Evolutionary conservation across 768 basidiomycete species (phyloP).

Genomic region (Fomitopsis pulvina): DNA sequence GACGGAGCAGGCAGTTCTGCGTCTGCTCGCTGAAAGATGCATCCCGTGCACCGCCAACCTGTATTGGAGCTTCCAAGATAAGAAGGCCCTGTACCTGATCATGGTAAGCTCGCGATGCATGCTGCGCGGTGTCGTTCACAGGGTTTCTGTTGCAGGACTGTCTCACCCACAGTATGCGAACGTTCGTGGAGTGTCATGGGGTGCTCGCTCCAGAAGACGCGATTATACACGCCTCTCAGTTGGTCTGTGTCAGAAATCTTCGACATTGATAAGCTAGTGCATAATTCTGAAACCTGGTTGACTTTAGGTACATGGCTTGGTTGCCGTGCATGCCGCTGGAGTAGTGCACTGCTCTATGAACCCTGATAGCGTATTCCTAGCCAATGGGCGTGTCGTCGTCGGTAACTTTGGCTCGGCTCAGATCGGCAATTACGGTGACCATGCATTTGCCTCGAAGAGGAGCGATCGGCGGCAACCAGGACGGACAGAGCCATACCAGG

Average conservation of each 20-base stretch:
- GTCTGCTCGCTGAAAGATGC: slow-evolving; percentile 27
- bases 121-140: too few relatives aligned
- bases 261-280: not conserved
- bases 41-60: slow-evolving; percentile 34
- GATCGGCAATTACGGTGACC: slow-evolving; percentile 7
- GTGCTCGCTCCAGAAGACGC: slow-evolving; percentile 29
- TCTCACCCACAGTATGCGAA: slow-evolving; percentile 8
- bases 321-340: slow-evolving; percentile 35
- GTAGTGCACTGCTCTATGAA: slow-evolving; percentile 42
- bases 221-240: slow-evolving; percentile 40
- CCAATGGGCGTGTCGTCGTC: slow-evolving; percentile 40
- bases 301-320: slow-evolving; percentile 33
- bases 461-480: slow-evolving; percentile 2
- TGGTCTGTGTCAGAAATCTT: slow-evolving; percentile 29
- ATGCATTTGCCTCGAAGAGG: not conserved
- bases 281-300: not conserved
- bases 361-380: slow-evolving; percentile 39
- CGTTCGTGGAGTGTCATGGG: slow-evolving; percentile 18
- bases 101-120: slow-evolving; percentile 31
- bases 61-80: slow-evolving; percentile 35
- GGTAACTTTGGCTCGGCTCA: slow-evolving; percentile 34
- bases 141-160: too few relatives aligned
- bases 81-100: slow-evolving; percentile 32
- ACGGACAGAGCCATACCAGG: slow-evolving; percentile 27
- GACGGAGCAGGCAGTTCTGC: slow-evolving; percentile 30